Conservation (phyloP, 2,329 filamentous ascomycete genomes). For the Aspergillus pseudoviridinutans region DNA sequence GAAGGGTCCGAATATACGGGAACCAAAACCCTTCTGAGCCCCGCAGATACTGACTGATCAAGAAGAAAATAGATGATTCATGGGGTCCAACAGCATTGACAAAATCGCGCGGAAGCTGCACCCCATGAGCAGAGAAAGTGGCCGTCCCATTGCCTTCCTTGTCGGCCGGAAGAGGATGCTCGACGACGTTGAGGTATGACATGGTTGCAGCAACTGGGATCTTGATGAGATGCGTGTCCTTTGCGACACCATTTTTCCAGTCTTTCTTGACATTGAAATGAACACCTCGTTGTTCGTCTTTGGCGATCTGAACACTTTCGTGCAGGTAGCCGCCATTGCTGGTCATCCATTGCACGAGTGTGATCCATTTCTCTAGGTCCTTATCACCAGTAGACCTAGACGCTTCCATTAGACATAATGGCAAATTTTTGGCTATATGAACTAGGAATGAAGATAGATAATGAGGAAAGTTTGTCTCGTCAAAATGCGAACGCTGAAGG, state of each 20-base stretch:
- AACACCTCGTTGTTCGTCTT: conserved; percentile 32
- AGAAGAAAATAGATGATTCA: conserved; percentile 63
- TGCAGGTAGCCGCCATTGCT: conserved; percentile 30
- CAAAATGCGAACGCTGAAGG: background rate
- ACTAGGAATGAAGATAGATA: background rate
- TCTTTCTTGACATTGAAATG: conserved; percentile 33
- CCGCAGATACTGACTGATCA: conserved; percentile 63
- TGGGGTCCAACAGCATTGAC: conserved; percentile 52
- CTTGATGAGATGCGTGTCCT: conserved; percentile 33
- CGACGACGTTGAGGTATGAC: conserved; percentile 36
- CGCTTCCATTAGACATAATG: background rate
- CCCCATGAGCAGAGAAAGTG: conserved; percentile 28
- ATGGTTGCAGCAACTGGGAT: conserved; percentile 33
- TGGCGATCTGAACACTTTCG: conserved; percentile 30
- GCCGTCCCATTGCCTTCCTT: background rate
- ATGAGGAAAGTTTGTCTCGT: background rate
- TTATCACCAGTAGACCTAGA: background rate
- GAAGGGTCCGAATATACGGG: conserved; percentile 63
- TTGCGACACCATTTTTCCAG: conserved; percentile 20
- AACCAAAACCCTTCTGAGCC: conserved; percentile 61
- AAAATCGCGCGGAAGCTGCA: conserved; percentile 49
- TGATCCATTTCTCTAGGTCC: conserved; percentile 23
- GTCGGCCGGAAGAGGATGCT: conserved; percentile 11
- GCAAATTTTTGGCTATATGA: background rate
- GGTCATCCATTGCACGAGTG: conserved; percentile 31